Base-by-base conservation (phyloP, 2,329 filamentous ascomycete species). In the Metarhizium sp. region DNA sequence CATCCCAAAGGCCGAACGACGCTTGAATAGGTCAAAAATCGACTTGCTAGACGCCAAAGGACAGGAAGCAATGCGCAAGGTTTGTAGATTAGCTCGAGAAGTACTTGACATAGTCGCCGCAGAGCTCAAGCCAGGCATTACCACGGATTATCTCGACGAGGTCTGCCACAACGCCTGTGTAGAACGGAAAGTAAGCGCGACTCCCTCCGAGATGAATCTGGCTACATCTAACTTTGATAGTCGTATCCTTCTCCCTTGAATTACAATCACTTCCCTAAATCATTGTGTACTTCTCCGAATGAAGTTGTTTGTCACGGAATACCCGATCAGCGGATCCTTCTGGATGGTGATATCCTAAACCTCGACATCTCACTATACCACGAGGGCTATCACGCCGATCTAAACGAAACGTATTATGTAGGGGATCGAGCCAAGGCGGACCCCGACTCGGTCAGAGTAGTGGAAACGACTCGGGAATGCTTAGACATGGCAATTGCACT, bases 291-390 rank as follows among this genome's bases (percentile, higher is more conserved):
- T 3, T 97, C 92, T 2, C 75, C 89, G 51, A 99, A 99, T 76
- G 94, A 99, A 73, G 88, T 96, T 60, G 97, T 99, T 70, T 99
- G 94, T 76, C 94, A 99, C 77, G 94, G 94, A 53, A 99, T 99
- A 60, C 94, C 94, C 16, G 94, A 99, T 67, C 85, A 95, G 69
- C 84, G 94, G 55, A 78, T 88, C 7, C 79, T 99, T 1, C 73
- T 90, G 60, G 92, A 99, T 63, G 94, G 94, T 59, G 94, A 99
- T 66, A 97, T 99, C 61, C 76, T 99, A 66, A 99, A 99, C 74
- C 91, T 99, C 61, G 94, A 99, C 64, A 89, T 99, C 5, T 92
- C 91, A 1, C 76, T 99, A 46, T 99, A 95, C 72, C 91, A 97
- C 69, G 88, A 86, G 58, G 94, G 94, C 54, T 97, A 92, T 75